Base-by-base conservation (phyloP, 371 early-diverging fungal genomes). In the Mucor mucedo region DNA sequence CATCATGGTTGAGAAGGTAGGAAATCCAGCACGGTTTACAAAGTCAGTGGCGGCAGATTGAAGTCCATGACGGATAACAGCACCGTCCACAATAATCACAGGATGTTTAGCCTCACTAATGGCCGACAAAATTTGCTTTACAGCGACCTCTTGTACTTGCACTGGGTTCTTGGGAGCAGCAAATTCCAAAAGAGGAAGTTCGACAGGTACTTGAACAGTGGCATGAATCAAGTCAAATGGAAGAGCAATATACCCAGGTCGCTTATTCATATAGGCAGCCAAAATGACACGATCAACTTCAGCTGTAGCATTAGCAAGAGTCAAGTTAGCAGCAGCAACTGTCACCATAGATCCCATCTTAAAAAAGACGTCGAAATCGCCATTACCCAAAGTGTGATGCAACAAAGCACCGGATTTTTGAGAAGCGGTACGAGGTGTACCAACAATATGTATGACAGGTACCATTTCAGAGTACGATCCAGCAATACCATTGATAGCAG, bases 321-420 rank as follows among this genome's bases (percentile, higher is more conserved):
- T 70, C 44, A 81, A 59, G n/a, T 67, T 66, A 35, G 79, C 56
- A 40, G 73, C 70, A n/a, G 81, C 84, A 9, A 60, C 65, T 10
- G 80, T 75, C 40, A 83, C 68, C 62, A 69, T 71, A 32, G 72
- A 52, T 58, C 65, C 71, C 77, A 82, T 82, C 3, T 72, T 54
- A 14, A 49, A 54, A 55, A 82, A 83, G 28, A 78, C 74, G 16
- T 66, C 54, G 60, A 79, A 85, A 54, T 85, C 74, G 38, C 85
- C 85, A 53, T 85, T 75, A 44, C 85, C 85, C 27, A 84, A 73
- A n/a, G 85, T 73, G 49, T 84, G 85, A 55, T 84, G 85, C 21
- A 84, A 63, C 30, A 81, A 58, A 14, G 80, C 81, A 38, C 83
- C 80, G 6, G 55, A 41, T 8, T 75, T 66, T 65, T 78, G 81